Percentiles rank a stretch among this genome's conserved stretches.
Conservation (phyloP, 2,329 filamentous ascomycete species). For the Blumeriella jaapii region DNA sequence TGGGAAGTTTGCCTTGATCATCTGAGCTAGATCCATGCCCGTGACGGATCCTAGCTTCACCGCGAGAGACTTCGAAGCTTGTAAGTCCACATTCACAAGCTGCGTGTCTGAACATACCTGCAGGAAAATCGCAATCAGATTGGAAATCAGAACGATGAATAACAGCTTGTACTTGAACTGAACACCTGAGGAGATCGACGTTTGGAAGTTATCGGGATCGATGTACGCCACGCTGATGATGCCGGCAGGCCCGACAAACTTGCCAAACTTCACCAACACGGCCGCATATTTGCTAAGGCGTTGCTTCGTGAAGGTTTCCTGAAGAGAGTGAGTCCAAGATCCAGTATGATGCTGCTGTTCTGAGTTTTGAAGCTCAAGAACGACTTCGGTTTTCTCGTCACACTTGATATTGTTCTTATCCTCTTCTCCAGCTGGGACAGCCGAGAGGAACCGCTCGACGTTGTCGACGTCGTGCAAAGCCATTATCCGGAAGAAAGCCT, state of each 20-base stretch:
- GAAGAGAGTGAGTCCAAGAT: not conserved
- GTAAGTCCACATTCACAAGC: no score
- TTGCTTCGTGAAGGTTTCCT: slow-evolving; percentile 7
- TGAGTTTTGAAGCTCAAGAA: slow-evolving; percentile 4
- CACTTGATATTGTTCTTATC: slow-evolving; percentile 3
- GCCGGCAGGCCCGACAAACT: slow-evolving; percentile 38
- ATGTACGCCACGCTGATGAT: slow-evolving; percentile 28
- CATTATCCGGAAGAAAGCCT: not conserved
- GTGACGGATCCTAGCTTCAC: slow-evolving; percentile 42
- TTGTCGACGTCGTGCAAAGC: not conserved
- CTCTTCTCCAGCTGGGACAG: no score
- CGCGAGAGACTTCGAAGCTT: slow-evolving; percentile 32
- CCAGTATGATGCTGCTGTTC: not conserved
- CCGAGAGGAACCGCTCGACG: no score
- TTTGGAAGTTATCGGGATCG: slow-evolving; percentile 40
- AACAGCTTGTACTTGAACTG: slow-evolving; percentile 39
- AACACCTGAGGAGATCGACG: slow-evolving; percentile 41
- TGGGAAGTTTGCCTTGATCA: slow-evolving; percentile 38
- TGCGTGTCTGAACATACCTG: slow-evolving; percentile 5
- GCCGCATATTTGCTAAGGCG: slow-evolving; percentile 4
- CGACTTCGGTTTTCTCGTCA: slow-evolving; percentile 5
- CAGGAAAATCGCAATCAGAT: slow-evolving; percentile 43
- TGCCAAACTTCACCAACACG: slow-evolving; percentile 27
- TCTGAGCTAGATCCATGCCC: slow-evolving; percentile 39
- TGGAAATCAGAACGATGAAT: slow-evolving; percentile 43